Conservation (phyloP, 345 rosid genomes). For the Adansonia digitata region DNA sequence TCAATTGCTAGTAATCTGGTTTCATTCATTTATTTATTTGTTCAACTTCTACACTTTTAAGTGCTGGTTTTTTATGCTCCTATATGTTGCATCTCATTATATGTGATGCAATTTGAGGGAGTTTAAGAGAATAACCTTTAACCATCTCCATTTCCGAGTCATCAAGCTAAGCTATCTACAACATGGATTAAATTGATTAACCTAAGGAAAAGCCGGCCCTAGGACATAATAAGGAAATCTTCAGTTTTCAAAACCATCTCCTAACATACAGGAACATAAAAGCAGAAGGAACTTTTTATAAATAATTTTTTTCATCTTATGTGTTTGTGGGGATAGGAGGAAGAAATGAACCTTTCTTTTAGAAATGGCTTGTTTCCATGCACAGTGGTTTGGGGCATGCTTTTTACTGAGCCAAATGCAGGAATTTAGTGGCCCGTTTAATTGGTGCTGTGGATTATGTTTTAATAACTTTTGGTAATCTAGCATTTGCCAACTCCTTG, state of each 20-base stretch:
- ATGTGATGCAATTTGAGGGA: background rate
- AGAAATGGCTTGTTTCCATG: background rate
- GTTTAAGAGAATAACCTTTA: background rate
- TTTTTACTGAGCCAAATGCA: background rate
- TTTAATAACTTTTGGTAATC: background rate
- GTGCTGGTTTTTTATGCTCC: background rate
- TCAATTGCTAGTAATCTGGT: background rate
- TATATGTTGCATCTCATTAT: background rate
- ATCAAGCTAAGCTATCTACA: background rate
- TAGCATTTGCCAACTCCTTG: background rate
- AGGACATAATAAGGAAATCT: background rate
- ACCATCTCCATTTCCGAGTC: background rate
- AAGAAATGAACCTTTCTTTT: background rate
- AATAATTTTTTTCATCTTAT: background rate
- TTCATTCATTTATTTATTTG: background rate
- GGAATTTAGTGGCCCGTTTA: background rate
- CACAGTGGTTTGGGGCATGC: background rate
- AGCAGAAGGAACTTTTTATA: background rate
- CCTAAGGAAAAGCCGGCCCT: background rate
- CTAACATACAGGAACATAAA: background rate
- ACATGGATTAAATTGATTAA: background rate
- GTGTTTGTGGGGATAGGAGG: background rate
- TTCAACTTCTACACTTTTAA: background rate
- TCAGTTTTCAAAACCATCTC: background rate
- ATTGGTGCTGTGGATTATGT: background rate